Conservation (phyloP, 257 asterid genomes). For the Solanum rostratum region DNA sequence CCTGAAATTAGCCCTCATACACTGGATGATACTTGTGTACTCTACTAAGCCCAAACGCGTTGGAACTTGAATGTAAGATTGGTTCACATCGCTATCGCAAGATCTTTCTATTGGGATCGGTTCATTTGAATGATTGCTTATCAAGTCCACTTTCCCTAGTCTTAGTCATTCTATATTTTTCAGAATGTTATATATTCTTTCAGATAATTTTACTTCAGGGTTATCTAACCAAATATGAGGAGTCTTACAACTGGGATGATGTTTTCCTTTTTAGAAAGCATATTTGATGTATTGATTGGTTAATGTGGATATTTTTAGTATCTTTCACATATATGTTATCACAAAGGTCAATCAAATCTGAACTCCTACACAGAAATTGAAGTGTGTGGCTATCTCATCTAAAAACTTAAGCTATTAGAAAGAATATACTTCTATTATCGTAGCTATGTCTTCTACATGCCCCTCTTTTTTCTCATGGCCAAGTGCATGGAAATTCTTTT, state of each 20-base stretch:
- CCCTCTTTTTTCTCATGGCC: not conserved
- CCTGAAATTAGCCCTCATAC: not conserved
- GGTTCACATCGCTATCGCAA: not conserved
- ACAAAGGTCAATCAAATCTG: not conserved
- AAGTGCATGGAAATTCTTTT: not conserved
- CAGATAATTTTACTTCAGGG: not conserved
- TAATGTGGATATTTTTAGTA: not conserved
- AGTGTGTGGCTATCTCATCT: not conserved
- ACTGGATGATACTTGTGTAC: not conserved
- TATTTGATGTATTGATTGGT: not conserved
- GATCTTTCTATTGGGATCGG: not conserved
- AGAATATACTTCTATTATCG: not conserved
- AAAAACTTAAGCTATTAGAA: not conserved
- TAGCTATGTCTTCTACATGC: not conserved
- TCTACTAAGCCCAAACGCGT: not conserved
- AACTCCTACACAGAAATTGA: not conserved
- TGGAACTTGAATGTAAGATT: not conserved
- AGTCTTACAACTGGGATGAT: not conserved
- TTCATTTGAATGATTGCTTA: not conserved
- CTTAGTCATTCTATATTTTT: not conserved
- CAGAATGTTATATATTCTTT: not conserved
- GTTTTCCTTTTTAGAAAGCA: not conserved
- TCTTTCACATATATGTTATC: not conserved
- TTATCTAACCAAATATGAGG: not conserved
- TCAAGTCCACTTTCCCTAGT: not conserved